phyloP scores from a whole-genome alignment of 768 basidiomycete genomes.

The Lepiota venenata region DNA sequence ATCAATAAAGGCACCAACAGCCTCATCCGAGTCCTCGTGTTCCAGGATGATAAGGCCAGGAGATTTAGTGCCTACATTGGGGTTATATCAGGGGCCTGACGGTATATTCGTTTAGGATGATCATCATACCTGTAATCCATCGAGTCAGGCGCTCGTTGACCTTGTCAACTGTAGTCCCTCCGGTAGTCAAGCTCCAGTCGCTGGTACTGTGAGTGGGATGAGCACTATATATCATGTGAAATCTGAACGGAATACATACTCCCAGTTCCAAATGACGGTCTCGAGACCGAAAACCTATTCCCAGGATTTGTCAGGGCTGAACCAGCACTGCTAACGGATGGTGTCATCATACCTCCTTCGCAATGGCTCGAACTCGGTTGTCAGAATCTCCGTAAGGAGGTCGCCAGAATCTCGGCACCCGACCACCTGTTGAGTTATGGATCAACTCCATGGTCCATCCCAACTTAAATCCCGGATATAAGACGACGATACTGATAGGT shows the following conservation, averaged over 20 bases:
- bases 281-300: conserved; percentile 65
- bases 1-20: conserved; percentile 64
- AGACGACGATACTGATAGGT: neutral
- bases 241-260: conserved; percentile 42
- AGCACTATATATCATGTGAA: neutral
- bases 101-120: neutral
- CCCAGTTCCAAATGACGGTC: conserved; percentile 90
- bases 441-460: conserved; percentile 83
- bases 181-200: conserved; percentile 66
- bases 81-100: neutral
- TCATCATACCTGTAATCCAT: conserved; percentile 51
- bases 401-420: conserved; percentile 72
- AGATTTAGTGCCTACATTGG: conserved; percentile 51
- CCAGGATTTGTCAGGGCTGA: neutral
- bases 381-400: conserved; percentile 88
- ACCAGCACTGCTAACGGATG: neutral
- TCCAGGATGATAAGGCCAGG: conserved; percentile 83
- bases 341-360: conserved; percentile 54
- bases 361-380: conserved; percentile 80
- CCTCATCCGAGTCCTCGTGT: conserved; percentile 67
- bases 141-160: conserved; percentile 48
- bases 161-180: conserved; percentile 38
- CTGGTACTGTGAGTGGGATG: conserved; percentile 43
- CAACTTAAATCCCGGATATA: conserved; percentile 33
- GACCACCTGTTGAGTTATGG: conserved; percentile 77